Base-by-base conservation (phyloP, 1,284 basidiomycete species). In the Fomitopsis pinicola region DNA sequence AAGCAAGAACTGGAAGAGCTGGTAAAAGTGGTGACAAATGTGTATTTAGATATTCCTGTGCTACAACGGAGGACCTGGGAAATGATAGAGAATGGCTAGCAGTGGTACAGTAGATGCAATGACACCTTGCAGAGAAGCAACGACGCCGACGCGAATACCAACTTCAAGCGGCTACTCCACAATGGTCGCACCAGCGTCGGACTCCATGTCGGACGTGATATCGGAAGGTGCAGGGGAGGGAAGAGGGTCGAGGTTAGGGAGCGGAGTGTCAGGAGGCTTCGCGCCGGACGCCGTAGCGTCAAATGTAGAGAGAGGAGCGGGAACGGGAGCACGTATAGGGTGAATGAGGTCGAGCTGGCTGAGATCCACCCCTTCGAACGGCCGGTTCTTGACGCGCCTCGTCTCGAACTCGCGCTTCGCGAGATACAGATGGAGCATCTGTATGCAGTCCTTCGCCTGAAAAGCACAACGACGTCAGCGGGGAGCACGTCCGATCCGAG, bases 331-430 rank as follows among this genome's bases (percentile, higher is more conserved):
- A 15, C 38, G 38, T 15, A 40, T 15, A 15, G 75, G 75, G 35
- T 73, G 64, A 45, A 88, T 79, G 36, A 91, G 78, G 71, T 92
- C 89, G 52, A 92, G 77, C 63, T 84, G 84, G 15, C 72, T 71
- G 42, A 83, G 68, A 67, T 91, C 88, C 9, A 92, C 81, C 0
- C 86, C 88, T n/a, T 78, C 76, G 69, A 92, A 92, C 42, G 89
- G 82, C 61, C 82, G 78, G 67, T 80, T 87, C 74, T 85, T 87
- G 35, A 92, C 82, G 17, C 77, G 76, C 14, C 89, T 78, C 3
- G 83, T 85, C 67, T 86, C 83, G 5, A 90, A 75, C 68, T 92
- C 89, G 22, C 82, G 83, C 69, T 88, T 88, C 5, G 84, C 79
- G 4, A 91, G 79, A 73, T 82, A 89, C 5, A 88, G 76, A 65